Base-by-base conservation (phyloP, 345 rosid species). In the Eucalyptus pauciflora region DNA sequence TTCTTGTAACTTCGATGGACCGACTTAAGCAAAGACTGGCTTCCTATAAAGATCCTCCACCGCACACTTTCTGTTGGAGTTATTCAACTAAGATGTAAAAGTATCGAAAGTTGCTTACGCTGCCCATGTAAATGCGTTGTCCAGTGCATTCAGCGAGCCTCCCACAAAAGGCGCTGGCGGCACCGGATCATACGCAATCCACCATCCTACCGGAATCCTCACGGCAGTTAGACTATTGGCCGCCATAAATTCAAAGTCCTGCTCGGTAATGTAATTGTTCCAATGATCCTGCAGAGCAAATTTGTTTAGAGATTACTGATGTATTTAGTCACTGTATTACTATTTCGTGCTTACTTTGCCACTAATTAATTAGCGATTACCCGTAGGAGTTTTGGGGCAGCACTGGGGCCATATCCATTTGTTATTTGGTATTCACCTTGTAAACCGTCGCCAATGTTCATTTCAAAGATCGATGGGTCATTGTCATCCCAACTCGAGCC, bases 381-480 rank as follows among this genome's bases (percentile, higher is more conserved):
- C 80, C 3, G 24, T 33, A 33, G 37, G 45, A 1, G 33, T 20
- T 50, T 46, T 10, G 12, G 50, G 7, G 52, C 87, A 67, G 41
- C 83, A 20, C 13, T 8, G 4, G 60, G 58, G 58, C 86, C 87
- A 49, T 33, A 81, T 45, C 37, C 88, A 17, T 69, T 25, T 54
- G 58, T 58, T 51, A 89, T 86, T 54, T 83, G 60, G 71, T 62
- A 89, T 45, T 87, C 88, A 43, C 87, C 88, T 1, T 46, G 4
- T 86, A 51, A 0, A 4, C 11, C 41, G 1, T 0, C 48, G 15
- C 0, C 10, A 51, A 17, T 50, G 37, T 15, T 48, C 56, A 85
- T 48, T 48, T 85, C 87, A 20, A 85, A 85, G 18, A 85, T 22
- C 22, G 33, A 85, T 17, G 37, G 56, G 12, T 85, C 87, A 85